Base-by-base conservation (phyloP, 129 eudicot genomes). In the Ambrosia artemisiifolia region DNA sequence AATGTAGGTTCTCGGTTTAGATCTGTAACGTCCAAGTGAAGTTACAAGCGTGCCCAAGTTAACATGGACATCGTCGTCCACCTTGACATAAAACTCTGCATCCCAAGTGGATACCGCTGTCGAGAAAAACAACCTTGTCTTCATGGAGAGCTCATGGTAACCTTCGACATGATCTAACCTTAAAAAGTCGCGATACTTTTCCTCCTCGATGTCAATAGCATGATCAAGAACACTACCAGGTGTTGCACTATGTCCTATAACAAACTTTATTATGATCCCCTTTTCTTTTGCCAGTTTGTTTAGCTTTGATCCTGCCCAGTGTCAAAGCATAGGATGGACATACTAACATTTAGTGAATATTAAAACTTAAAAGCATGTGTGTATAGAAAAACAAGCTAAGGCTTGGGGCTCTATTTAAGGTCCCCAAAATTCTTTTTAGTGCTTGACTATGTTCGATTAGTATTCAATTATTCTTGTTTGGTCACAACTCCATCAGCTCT, bases 11-110 rank as follows among this genome's bases (percentile, higher is more conserved):
- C 89, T 74, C 20, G 91, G 88, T 66, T 84, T 86, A 7, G 88
- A 72, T 82, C 85, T 79, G 67, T 89, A 79, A 24, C 69, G 72
- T 8, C 87, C 83, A 5, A 89, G 83, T 36, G 86, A 71, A 38
- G 74, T 79, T 35, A 34, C 84, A n/a, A 89, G 87, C 81, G 70
- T 78, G 60, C 96, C 95, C 63, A 88, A 69, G 49, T 88, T 88
- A 10, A 88, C 73, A 69, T 88, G 96, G 20, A 88, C 87, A 77
- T 88, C 96, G 68, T 88, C 96, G 36, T 88, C 96, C 10, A 88
- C 96, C 79, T 88, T 88, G 7, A 88, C 91, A 24, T 86, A 88
- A 75, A 80, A 88, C 36, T 88, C 91, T 3, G 96, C 96, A 56
- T 89, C 92, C 96, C 96, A 89, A 11, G 73, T 82, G 3, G 87